Conservation (phyloP, 169 alveolate genomes). For the Plasmodium falciparum region DNA sequence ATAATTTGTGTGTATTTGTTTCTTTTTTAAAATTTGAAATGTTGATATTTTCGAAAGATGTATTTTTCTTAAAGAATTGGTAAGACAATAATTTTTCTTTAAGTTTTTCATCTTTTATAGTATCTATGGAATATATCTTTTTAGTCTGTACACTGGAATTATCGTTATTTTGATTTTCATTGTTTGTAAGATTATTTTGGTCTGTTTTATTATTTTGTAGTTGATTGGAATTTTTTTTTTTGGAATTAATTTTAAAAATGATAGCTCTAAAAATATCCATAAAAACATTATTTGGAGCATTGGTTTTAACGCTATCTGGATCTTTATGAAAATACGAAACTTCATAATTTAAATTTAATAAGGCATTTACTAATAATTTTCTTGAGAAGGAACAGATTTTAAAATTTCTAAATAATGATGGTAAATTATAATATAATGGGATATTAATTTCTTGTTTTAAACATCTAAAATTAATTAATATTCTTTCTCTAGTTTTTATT, state of each 20-base stretch:
- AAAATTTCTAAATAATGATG: constrained; percentile 60
- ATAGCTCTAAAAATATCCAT: constrained; percentile 90
- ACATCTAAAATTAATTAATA: constrained; percentile 64
- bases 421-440: constrained; percentile 73
- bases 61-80: constrained; percentile 66
- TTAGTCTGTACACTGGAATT: background rate
- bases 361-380: constrained; percentile 55
- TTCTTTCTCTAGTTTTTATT: constrained; percentile 62
- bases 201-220: constrained; percentile 6
- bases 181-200: background rate
- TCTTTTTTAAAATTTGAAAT: constrained; percentile 36
- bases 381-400: constrained; percentile 61
- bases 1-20: constrained; percentile 11
- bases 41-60: constrained; percentile 53
- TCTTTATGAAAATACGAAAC: constrained; percentile 93
- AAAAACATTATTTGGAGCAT: constrained; percentile 90
- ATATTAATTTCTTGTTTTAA: constrained; percentile 63
- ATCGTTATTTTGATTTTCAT: background rate
- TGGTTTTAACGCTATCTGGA: constrained; percentile 92
- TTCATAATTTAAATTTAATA: constrained; percentile 88
- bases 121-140: constrained; percentile 64
- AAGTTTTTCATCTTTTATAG: constrained; percentile 68
- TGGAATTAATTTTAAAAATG: constrained; percentile 69
- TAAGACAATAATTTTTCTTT: constrained; percentile 49
- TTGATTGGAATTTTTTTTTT: constrained; percentile 5